A percentile compares a stretch with the other conserved stretches of the same genome.
Conservation (phyloP, 2,329 filamentous ascomycete genomes). For the Penicillium sp. region DNA sequence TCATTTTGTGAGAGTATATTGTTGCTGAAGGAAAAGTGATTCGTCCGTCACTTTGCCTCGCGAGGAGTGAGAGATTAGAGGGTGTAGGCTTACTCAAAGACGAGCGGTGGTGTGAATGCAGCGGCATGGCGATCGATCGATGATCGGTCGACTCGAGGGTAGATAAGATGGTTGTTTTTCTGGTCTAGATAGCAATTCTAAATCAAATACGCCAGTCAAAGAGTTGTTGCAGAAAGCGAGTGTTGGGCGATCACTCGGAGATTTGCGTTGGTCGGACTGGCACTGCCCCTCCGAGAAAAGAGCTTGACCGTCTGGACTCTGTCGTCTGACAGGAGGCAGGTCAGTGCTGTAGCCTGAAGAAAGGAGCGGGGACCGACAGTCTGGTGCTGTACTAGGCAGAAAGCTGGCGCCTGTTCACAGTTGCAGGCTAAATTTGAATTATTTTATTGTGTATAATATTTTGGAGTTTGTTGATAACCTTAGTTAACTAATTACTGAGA, state of each 20-base stretch:
- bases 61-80: background rate
- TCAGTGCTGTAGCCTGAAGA: no score
- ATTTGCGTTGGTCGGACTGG: background rate
- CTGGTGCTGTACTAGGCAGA: no score
- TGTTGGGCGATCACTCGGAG: background rate
- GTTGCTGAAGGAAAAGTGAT: background rate
- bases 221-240: background rate
- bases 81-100: slow-evolving; percentile 36
- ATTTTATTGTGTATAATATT: background rate
- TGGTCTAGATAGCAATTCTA: no score
- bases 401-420: background rate
- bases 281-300: background rate
- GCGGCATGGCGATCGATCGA: slow-evolving; percentile 25
- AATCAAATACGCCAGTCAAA: background rate
- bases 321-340: no score
- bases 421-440: no score
- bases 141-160: background rate
- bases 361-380: no score
- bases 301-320: no score
- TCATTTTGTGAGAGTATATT: no score
- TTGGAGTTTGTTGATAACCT: background rate
- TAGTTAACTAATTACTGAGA: background rate
- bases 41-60: background rate
- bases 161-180: background rate
- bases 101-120: slow-evolving; percentile 32